phyloP scores from a whole-genome alignment of 257 asterid species.

The Solanum appendiculatum region DNA sequence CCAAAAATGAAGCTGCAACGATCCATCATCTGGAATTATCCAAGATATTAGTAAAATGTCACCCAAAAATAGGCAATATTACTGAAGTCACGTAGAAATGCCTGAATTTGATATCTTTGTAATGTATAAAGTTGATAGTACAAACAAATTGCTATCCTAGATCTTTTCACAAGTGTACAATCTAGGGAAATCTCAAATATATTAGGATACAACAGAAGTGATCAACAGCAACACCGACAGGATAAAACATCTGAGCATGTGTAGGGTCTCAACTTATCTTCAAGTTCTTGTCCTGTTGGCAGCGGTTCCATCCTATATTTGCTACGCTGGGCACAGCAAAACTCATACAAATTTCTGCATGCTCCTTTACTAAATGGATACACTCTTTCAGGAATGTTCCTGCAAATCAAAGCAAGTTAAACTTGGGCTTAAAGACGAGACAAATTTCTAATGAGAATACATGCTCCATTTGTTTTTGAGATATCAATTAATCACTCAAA shows the following conservation, averaged over 20 bases:
- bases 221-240: constrained; percentile 74
- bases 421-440: background rate
- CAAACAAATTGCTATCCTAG: background rate
- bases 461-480: background rate
- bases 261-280: constrained; percentile 64
- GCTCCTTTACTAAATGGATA: constrained; percentile 82
- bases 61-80: background rate
- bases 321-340: constrained; percentile 51
- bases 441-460: background rate
- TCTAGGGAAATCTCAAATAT: background rate
- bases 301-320: constrained; percentile 52
- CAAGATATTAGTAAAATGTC: background rate
- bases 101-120: background rate
- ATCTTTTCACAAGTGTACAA: background rate
- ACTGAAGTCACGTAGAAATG: background rate
- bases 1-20: background rate
- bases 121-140: background rate
- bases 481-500: background rate
- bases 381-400: constrained; percentile 86
- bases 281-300: constrained; percentile 62
- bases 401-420: constrained; percentile 17
- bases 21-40: background rate
- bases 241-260: constrained; percentile 57
- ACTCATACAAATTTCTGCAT: constrained; percentile 67
- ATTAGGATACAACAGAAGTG: background rate